Percentiles rank a stretch among this genome's conserved stretches.
Conservation (phyloP, 768 basidiomycete species). For the Kwoniella bestiolae region DNA sequence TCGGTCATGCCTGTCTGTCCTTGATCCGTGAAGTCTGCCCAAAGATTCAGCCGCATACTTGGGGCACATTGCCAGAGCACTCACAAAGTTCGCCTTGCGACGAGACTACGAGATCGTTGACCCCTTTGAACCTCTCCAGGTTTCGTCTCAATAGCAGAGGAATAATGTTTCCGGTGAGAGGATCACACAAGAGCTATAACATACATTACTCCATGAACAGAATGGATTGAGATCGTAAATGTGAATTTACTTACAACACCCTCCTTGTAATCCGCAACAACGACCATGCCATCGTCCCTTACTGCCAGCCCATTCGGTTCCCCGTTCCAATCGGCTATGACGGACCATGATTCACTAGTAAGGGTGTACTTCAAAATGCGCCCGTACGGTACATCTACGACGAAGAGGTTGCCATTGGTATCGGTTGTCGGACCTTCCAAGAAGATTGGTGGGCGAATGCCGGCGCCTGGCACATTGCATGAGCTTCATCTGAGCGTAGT, state of each 20-base stretch:
- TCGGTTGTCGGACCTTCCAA: conserved; percentile 34
- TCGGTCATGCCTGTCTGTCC: conserved; percentile 40
- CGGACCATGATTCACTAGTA: neutral
- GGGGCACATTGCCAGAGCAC: neutral
- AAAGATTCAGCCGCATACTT: neutral
- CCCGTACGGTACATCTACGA: conserved; percentile 33
- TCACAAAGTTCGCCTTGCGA: conserved; percentile 31
- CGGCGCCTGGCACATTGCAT: neutral
- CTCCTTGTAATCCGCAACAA: conserved; percentile 35
- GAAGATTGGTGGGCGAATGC: conserved; percentile 21
- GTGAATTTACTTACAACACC: conserved; percentile 25
- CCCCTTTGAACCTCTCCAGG: conserved; percentile 34
- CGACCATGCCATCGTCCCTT: conserved; percentile 24
- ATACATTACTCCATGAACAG: no score
- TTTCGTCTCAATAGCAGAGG: conserved; percentile 25
- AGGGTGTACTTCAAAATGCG: conserved; percentile 20
- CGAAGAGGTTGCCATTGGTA: conserved; percentile 28
- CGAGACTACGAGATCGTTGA: conserved; percentile 30
- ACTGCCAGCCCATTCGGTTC: conserved; percentile 36
- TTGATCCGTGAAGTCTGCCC: conserved; percentile 39
- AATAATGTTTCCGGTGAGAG: conserved; percentile 12
- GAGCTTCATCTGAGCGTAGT: neutral
- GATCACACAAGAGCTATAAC: conserved; percentile 23
- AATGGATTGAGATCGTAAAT: neutral
- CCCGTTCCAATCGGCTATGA: conserved; percentile 24